phyloP scores from a whole-genome alignment of 306 rosid species.

The Cucurbita maxima region DNA sequence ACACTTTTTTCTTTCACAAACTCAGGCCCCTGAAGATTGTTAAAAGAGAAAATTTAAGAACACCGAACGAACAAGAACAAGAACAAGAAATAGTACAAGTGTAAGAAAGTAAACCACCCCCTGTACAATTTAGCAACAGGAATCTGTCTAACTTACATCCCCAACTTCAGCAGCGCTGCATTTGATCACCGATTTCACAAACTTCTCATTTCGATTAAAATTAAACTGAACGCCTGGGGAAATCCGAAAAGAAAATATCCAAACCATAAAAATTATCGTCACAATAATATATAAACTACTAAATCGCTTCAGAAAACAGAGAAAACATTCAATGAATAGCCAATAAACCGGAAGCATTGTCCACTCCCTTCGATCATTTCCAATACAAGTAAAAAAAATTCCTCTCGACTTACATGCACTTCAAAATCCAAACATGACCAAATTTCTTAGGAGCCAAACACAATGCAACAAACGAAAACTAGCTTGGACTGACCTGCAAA shows the following conservation, averaged over 20 bases:
- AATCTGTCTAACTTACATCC: conserved; percentile 6
- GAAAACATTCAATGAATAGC: not conserved
- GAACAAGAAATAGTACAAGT: not conserved
- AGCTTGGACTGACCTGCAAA: conserved; percentile 14
- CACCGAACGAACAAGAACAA: not conserved
- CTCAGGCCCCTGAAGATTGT: conserved; percentile 8
- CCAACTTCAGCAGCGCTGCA: conserved; percentile 13
- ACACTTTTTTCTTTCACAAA: conserved; percentile 42
- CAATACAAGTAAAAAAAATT: not conserved
- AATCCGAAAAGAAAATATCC: not conserved
- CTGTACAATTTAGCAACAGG: not conserved
- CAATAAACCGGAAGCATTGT: not conserved
- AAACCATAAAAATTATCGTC: not conserved
- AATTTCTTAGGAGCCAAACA: not conserved
- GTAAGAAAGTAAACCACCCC: not conserved
- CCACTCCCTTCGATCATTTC: not conserved
- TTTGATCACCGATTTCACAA: conserved; percentile 11
- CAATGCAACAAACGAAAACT: not conserved
- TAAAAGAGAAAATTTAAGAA: not conserved
- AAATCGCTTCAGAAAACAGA: not conserved
- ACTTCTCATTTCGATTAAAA: conserved; percentile 16
- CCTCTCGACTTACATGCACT: not conserved
- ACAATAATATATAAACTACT: not conserved
- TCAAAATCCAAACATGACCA: not conserved
- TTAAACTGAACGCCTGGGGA: conserved; percentile 15